These are phyloP conservation scores for Penicillium sp. DNA, from an alignment of 2,329 filamentous ascomycete genomes.

Conservation along the genomic window DNA sequence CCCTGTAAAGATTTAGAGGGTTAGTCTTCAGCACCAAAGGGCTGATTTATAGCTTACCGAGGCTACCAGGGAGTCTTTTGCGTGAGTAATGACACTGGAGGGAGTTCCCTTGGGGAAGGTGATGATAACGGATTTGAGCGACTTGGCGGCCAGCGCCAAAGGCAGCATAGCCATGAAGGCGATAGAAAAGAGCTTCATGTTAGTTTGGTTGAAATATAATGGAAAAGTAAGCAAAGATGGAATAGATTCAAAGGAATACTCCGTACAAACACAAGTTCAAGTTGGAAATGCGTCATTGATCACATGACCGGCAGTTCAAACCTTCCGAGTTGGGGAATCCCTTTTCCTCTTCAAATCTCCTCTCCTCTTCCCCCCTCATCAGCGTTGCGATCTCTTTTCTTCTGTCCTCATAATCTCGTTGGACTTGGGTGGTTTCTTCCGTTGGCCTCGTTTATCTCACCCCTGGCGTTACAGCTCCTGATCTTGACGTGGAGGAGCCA, in stretches of 20 bases:
- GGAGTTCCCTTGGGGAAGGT: conserved; percentile 72
- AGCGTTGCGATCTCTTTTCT: conserved; percentile 6
- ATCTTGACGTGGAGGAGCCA: conserved; percentile 22
- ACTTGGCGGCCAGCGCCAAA: conserved; percentile 59
- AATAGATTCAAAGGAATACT: background rate
- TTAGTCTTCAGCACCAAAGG: conserved; percentile 10
- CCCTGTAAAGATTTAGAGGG: conserved; percentile 44
- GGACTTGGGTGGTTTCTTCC: background rate
- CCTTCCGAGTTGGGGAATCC: background rate
- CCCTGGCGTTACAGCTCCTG: conserved; percentile 7
- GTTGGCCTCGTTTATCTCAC: background rate
- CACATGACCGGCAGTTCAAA: background rate
- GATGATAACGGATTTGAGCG: conserved; percentile 73
- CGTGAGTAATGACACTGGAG: conserved; percentile 65
- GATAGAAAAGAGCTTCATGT: conserved; percentile 66
- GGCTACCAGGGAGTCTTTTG: conserved; percentile 68
- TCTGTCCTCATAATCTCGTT: background rate
- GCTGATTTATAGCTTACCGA: conserved; percentile 49
- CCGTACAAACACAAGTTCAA: background rate
- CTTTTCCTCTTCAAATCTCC: background rate
- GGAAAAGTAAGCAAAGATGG: background rate
- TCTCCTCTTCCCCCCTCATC: conserved; percentile 7
- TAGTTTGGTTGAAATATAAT: background rate
- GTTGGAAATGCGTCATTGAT: background rate
- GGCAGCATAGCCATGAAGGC: conserved; percentile 59